Evolutionary conservation across 768 basidiomycete genomes (phyloP), one percentile per base, ranked within the genome.

Genomic region (Collybia mongolica): DNA sequence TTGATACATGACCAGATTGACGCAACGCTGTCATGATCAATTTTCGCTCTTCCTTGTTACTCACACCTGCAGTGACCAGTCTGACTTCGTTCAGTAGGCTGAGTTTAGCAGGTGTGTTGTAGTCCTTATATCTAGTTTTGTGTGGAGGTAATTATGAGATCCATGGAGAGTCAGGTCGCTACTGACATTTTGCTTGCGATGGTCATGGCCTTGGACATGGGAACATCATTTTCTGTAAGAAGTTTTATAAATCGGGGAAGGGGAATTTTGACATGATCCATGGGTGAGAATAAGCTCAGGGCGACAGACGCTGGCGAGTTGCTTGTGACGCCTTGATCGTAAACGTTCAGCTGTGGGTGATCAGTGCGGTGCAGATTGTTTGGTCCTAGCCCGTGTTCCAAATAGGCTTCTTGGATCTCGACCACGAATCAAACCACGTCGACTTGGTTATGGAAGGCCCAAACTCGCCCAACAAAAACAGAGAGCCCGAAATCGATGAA

Each of bases 121-220:
- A 77, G 19, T 81, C 73, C 60, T 87, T 90, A 67, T 88, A 92
- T 54, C 90, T 92, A 26, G 64, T 3, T 43, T 44, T 26, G 54
- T 46, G 39, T 36, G 36, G 39, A 44, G 50, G 39, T 26, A 40
- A 48, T 15, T 24, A 36, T 36, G 22, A n/a, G n/a, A 42, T 9
- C 22, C 18, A n/a, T 15, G 39, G 8, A 11, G 28, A 14, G 18
- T n/a, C 26, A 48, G 28, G 37, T 8, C 17, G 0, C 36, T 23
- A 46, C 78, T 51, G 51, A 88, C 88, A 88, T 73, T 76, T 88
- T 89, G 49, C 78, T 76, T 32, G 89, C 79, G 20, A 88, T 65
- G 12, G 73, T 67, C 76, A 93, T 90, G 12, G 90, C 88, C 55
- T 84, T 82, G 28, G 74, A 60, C 48, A 87, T 72, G 1, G 83